phyloP scores from a whole-genome alignment of 257 asterid genomes.

The Handroanthus guayacan region DNA sequence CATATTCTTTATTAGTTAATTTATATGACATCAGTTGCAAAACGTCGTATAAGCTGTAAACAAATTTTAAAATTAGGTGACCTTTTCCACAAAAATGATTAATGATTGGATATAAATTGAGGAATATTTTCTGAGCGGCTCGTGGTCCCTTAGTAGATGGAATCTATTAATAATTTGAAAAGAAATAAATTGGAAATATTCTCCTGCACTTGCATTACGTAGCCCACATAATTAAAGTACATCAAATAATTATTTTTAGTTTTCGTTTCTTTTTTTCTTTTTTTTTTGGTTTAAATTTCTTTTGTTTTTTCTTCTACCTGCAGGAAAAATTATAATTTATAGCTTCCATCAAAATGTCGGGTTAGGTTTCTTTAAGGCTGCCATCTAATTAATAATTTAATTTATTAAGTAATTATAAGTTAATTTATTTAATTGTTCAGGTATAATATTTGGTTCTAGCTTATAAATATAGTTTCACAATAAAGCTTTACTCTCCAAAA shows the following conservation, averaged over 20 bases:
- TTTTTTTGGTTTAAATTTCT: too few species aligned
- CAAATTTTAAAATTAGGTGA: not conserved
- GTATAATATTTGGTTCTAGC: too few species aligned
- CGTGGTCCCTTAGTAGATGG: conserved; percentile 32
- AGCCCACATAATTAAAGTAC: not conserved
- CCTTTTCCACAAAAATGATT: conserved; percentile 10
- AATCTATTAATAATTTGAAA: not conserved
- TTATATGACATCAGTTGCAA: not conserved
- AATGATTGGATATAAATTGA: conserved; percentile 13
- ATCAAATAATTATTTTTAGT: not conserved
- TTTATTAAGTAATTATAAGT: too few species aligned
- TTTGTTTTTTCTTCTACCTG: too few species aligned
- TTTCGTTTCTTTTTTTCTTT: too few species aligned
- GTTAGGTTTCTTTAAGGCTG: too few species aligned
- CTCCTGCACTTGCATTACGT: not conserved
- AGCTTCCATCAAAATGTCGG: too few species aligned
- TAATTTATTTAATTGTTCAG: too few species aligned
- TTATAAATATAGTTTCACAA: too few species aligned
- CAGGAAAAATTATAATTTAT: too few species aligned
- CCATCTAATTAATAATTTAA: too few species aligned
- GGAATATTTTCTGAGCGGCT: conserved; percentile 24
- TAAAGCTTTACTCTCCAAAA: too few species aligned
- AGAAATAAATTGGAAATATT: not conserved
- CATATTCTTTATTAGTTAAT: not conserved
- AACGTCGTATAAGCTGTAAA: not conserved